phyloP scores from a whole-genome alignment of 2,329 filamentous ascomycete species.

The Diaporthe amygdali region DNA sequence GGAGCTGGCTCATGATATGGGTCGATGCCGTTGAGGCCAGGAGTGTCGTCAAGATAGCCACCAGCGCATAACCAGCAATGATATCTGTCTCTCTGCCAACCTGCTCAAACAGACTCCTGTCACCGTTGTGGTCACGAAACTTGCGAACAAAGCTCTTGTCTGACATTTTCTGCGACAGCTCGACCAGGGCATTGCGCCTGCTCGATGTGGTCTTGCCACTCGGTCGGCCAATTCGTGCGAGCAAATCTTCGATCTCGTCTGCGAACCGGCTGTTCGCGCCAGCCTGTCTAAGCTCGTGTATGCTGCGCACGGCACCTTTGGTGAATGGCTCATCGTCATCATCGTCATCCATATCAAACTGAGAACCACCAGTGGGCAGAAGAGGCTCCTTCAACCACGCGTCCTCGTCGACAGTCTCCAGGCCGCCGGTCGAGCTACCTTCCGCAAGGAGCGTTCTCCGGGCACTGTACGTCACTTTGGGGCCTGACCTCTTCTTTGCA shows the following conservation, averaged over 20 bases:
- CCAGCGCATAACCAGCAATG: conserved; percentile 66
- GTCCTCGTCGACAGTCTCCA: conserved; percentile 25
- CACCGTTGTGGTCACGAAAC: conserved; percentile 77
- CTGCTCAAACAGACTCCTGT: conserved; percentile 69
- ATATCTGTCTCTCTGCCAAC: conserved; percentile 65
- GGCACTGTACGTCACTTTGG: conserved; percentile 45
- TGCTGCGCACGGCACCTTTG: conserved; percentile 61
- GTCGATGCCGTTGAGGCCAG: conserved; percentile 64
- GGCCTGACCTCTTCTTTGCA: conserved; percentile 37
- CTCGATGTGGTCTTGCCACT: conserved; percentile 52
- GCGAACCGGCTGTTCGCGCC: conserved; percentile 70
- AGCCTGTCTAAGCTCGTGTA: conserved; percentile 70
- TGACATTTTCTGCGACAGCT: conserved; percentile 63
- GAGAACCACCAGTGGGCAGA: conserved; percentile 29
- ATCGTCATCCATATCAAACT: conserved; percentile 48
- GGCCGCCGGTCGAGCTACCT: conserved; percentile 10
- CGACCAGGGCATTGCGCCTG: conserved; percentile 63
- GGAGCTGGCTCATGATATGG: conserved; percentile 63
- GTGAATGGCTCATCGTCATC: conserved; percentile 45
- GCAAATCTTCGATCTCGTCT: conserved; percentile 68
- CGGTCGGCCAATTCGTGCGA: conserved; percentile 64
- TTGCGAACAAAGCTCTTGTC: conserved; percentile 69
- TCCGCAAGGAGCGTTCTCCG: conserved; percentile 40
- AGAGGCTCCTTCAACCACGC: conserved; percentile 31
- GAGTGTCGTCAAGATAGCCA: conserved; percentile 68